These are phyloP conservation scores for Coemansia sp. DNA, from an alignment of 371 early-diverging fungal genomes.

Conservation along the genomic window DNA sequence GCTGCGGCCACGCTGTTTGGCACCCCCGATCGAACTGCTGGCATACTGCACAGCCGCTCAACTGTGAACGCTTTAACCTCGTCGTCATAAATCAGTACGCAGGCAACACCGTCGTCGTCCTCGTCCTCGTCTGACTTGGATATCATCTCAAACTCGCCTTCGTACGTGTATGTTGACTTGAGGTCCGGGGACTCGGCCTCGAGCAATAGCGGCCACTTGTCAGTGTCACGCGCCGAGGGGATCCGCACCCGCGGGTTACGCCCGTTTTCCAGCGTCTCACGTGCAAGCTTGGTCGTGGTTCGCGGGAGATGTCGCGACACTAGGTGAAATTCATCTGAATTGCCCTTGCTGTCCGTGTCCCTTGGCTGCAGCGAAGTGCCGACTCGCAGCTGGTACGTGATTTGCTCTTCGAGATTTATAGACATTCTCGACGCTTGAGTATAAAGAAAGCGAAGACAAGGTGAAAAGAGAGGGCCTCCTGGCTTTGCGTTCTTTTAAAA, in stretches of 20 bases:
- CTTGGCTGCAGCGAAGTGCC: constrained; percentile 17
- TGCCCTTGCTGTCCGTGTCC: background rate
- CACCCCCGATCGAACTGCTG: constrained; percentile 14
- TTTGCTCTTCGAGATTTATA: constrained; percentile 40
- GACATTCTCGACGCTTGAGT: constrained; percentile 21
- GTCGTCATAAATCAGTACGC: constrained; percentile 38
- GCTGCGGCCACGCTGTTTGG: constrained; percentile 3
- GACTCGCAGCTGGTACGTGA: constrained; percentile 25
- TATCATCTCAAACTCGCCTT: constrained; percentile 36
- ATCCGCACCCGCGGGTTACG: constrained; percentile 27
- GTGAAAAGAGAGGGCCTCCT: background rate
- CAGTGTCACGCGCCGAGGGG: constrained; percentile 4
- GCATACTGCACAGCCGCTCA: constrained; percentile 24
- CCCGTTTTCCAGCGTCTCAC: constrained; percentile 41
- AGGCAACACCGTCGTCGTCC: constrained; percentile 27
- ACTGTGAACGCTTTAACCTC: constrained; percentile 39
- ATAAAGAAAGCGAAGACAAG: background rate
- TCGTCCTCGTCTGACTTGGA: background rate
- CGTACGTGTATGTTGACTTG: constrained; percentile 37
- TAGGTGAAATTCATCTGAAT: constrained; percentile 26
- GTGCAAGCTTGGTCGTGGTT: constrained; percentile 38
- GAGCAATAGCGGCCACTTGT: constrained; percentile 15
- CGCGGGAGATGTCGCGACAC: constrained; percentile 42
- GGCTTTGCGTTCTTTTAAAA: background rate
- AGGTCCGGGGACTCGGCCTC: constrained; percentile 30